phyloP scores from a whole-genome alignment of 169 alveolate species.

The Theileria sp. region DNA sequence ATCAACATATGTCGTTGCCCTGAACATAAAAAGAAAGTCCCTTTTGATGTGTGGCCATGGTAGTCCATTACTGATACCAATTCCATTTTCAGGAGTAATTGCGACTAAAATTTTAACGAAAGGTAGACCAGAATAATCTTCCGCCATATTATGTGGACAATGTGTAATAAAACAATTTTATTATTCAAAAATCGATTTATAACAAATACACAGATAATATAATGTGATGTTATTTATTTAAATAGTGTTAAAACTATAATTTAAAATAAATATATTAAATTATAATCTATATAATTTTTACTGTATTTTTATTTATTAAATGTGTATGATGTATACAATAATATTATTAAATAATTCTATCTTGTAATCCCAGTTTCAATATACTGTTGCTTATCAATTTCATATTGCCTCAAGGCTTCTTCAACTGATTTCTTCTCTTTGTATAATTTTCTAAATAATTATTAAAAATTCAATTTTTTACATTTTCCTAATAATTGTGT shows the following conservation, averaged over 20 bases:
- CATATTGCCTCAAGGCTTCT: constrained; percentile 48
- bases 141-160: background rate
- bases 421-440: constrained; percentile 48
- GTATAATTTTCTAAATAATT: constrained; percentile 21
- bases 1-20: constrained; percentile 71
- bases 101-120: constrained; percentile 48
- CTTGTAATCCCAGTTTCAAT: constrained; percentile 63
- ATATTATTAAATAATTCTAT: background rate
- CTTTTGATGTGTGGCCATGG: constrained; percentile 88
- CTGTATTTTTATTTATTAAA: background rate
- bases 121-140: constrained; percentile 40
- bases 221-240: background rate
- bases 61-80: constrained; percentile 82
- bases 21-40: constrained; percentile 83
- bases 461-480: background rate
- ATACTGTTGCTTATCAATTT: constrained; percentile 51
- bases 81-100: constrained; percentile 68
- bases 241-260: background rate
- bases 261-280: background rate
- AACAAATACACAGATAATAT: background rate
- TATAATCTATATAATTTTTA: background rate
- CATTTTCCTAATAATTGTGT: constrained; percentile 41
- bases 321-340: background rate
- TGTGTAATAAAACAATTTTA: background rate
- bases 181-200: background rate